phyloP scores from a whole-genome alignment of 2,329 filamentous ascomycete genomes.

The Blumeria hordei region DNA sequence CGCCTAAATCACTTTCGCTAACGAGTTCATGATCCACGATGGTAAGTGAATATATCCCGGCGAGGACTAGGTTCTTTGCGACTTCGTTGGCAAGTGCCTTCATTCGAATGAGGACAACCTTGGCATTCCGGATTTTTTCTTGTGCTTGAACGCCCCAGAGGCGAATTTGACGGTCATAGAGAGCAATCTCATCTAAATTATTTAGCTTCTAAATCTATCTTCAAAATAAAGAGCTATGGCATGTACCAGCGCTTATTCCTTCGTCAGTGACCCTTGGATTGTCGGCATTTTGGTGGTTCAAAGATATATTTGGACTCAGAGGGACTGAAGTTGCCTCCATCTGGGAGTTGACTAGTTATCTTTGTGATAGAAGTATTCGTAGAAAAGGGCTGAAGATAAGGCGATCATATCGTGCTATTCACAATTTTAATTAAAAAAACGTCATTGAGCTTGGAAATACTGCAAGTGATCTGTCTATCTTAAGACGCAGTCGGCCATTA shows the following conservation, averaged over 20 bases:
- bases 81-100: constrained; percentile 81
- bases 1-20: constrained; percentile 55
- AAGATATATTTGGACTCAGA: too few species aligned
- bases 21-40: constrained; percentile 59
- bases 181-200: constrained; percentile 63
- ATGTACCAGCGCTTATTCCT: constrained; percentile 17
- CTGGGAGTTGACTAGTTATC: too few species aligned
- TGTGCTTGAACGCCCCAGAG: constrained; percentile 94
- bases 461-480: too few species aligned
- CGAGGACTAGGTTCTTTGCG: constrained; percentile 89
- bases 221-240: not conserved
- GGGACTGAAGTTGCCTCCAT: not conserved
- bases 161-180: constrained; percentile 92
- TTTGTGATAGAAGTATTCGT: too few species aligned
- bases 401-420: too few species aligned
- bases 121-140: constrained; percentile 70
- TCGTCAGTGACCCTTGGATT: constrained; percentile 4
- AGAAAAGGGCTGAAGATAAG: too few species aligned
- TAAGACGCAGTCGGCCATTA: too few species aligned
- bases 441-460: too few species aligned
- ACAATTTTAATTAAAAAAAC: too few species aligned
- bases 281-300: not conserved
- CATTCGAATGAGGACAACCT: constrained; percentile 72
- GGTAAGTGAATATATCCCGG: constrained; percentile 75
- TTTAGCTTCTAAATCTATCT: not conserved